Percentiles rank a stretch among this genome's conserved stretches.
phyloP scores from a whole-genome alignment of 352 stramenopile species.

The Pythium rhizo-oryzae region DNA sequence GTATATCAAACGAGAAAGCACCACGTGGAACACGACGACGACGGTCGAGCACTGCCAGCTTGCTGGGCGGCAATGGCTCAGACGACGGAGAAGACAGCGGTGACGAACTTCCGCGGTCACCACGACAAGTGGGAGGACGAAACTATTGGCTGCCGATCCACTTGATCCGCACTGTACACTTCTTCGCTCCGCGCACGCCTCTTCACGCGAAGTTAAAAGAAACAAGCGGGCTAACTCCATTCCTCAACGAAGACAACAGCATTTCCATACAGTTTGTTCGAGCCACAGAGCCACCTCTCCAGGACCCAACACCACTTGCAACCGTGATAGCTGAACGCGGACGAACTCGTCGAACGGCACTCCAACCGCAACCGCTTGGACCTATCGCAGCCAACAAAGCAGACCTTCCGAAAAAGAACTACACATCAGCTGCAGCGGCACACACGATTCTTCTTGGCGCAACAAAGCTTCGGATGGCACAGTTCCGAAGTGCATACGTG shows the following conservation, averaged over 20 bases:
- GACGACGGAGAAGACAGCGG: slow-evolving; percentile 38
- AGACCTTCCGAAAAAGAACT: background rate
- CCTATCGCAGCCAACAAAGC: background rate
- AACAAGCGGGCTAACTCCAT: slow-evolving; percentile 63
- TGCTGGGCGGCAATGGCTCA: slow-evolving; percentile 21
- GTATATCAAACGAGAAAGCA: slow-evolving; percentile 47
- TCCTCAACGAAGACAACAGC: slow-evolving; percentile 73
- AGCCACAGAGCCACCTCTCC: slow-evolving; percentile 67
- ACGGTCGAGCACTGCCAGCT: slow-evolving; percentile 32
- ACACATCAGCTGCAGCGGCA: background rate
- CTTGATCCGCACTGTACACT: slow-evolving; percentile 75
- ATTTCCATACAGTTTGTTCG: slow-evolving; percentile 80
- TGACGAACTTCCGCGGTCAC: slow-evolving; percentile 15
- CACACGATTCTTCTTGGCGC: slow-evolving; percentile 65
- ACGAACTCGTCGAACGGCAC: slow-evolving; percentile 43
- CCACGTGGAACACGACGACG: slow-evolving; percentile 43
- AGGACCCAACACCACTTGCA: slow-evolving; percentile 43
- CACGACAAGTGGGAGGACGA: slow-evolving; percentile 9
- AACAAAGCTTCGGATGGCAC: slow-evolving; percentile 76
- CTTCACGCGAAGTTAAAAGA: slow-evolving; percentile 79
- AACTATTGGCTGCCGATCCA: slow-evolving; percentile 83
- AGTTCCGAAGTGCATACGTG: slow-evolving; percentile 83
- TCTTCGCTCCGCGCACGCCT: slow-evolving; percentile 73
- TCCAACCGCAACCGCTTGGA: slow-evolving; percentile 33
- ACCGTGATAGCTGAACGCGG: slow-evolving; percentile 10